Evolutionary conservation across 805 yeast species (phyloP).

Genomic region (Zygoascus biomembranicola): DNA sequence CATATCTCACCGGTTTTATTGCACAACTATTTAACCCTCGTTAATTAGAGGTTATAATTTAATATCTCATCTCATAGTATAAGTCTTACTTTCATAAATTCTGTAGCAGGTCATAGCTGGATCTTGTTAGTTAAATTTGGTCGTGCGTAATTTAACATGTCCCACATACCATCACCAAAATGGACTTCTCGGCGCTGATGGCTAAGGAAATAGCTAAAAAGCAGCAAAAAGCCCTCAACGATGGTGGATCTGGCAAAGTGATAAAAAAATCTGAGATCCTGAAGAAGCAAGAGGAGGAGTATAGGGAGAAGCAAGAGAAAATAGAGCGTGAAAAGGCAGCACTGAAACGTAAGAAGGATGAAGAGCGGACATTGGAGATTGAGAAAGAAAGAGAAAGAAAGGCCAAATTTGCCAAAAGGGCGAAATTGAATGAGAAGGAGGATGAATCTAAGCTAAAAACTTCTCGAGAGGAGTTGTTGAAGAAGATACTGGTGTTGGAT

Average conservation of each 20-base stretch:
- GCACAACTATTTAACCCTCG: too few relatives aligned
- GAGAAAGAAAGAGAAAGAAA: slow-evolving; percentile 28
- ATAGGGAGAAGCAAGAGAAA: slow-evolving; percentile 17
- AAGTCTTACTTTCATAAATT: not conserved
- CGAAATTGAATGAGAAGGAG: slow-evolving; percentile 24
- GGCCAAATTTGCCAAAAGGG: slow-evolving; percentile 22
- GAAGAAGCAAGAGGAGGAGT: slow-evolving; percentile 11
- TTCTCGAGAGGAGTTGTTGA: slow-evolving; percentile 20
- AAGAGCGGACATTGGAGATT: slow-evolving; percentile 24
- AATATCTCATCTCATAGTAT: not conserved
- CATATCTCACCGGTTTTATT: not conserved
- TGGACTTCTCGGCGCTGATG: slow-evolving; percentile 43
- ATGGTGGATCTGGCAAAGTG: slow-evolving; percentile 7
- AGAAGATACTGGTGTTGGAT: slow-evolving; percentile 19
- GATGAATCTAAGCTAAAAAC: slow-evolving; percentile 11
- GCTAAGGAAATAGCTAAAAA: slow-evolving; percentile 42
- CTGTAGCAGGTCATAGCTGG: not conserved
- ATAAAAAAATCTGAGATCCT: slow-evolving; percentile 16
- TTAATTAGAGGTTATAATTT: not conserved
- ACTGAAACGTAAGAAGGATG: slow-evolving; percentile 1
- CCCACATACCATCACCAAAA: slow-evolving; percentile 13
- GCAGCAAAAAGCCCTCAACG: slow-evolving; percentile 21
- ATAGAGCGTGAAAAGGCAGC: slow-evolving; percentile 5
- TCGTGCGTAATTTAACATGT: not conserved
- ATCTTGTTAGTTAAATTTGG: not conserved